These are phyloP conservation scores for Colletotrichum godetiae DNA, from an alignment of 2,329 filamentous ascomycete genomes.

Conservation along the genomic window DNA sequence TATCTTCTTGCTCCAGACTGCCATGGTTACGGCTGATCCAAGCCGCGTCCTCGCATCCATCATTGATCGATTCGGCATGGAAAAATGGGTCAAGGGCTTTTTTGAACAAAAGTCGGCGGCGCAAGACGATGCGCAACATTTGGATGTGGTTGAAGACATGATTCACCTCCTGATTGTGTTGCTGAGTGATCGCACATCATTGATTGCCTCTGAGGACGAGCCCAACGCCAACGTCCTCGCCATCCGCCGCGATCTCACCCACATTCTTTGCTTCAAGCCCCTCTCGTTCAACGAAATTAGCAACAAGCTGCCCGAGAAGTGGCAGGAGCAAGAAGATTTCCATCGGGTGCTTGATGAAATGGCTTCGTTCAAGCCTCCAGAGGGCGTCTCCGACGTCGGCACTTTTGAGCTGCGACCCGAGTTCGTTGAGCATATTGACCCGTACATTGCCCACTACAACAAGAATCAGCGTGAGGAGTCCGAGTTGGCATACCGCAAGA, in stretches of 20 bases:
- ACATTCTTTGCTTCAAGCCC: constrained; percentile 96
- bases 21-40: constrained; percentile 86
- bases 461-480: constrained; percentile 98
- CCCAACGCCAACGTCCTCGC: constrained; percentile 73
- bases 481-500: constrained; percentile 87
- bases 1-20: constrained; percentile 92
- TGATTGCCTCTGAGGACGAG: constrained; percentile 77
- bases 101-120: constrained; percentile 79
- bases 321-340: constrained; percentile 90
- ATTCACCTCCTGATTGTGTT: constrained; percentile 92
- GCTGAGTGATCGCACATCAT: constrained; percentile 86
- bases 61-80: constrained; percentile 90
- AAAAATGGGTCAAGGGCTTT: constrained; percentile 85
- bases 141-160: constrained; percentile 96
- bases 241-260: constrained; percentile 89
- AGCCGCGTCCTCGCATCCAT: constrained; percentile 88
- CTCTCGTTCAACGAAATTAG: constrained; percentile 94
- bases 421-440: constrained; percentile 89
- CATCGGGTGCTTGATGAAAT: constrained; percentile 86
- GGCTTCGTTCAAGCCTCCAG: constrained; percentile 88
- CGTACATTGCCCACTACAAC: constrained; percentile 95
- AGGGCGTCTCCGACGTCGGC: constrained; percentile 91
- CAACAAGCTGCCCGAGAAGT: constrained; percentile 86
- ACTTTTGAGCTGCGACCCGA: constrained; percentile 93
- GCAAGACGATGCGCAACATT: constrained; percentile 87